A percentile compares a stretch with the other conserved stretches of the same genome.
Conservation (phyloP, 2,329 filamentous ascomycete species). For the Zymoseptoria tritici region DNA sequence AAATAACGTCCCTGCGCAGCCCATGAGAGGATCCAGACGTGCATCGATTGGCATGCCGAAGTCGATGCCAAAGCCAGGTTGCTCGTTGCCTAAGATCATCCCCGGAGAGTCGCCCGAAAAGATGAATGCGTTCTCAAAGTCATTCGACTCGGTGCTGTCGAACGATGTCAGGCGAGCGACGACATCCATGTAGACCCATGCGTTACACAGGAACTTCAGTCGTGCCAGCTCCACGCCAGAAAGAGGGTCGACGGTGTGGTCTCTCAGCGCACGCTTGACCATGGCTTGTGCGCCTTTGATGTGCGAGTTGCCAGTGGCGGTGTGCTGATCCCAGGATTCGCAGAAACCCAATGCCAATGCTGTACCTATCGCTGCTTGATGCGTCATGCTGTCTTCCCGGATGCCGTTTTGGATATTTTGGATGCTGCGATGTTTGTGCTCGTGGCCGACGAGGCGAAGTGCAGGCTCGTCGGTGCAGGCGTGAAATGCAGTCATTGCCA, state of each 20-base stretch:
- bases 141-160: conserved; percentile 49
- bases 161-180: conserved; percentile 60
- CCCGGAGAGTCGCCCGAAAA: conserved; percentile 31
- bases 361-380: conserved; percentile 61
- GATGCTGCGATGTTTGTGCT: conserved; percentile 61
- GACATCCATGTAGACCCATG: conserved; percentile 68
- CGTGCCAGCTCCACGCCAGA: conserved; percentile 44
- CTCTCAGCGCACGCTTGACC: conserved; percentile 51
- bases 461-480: conserved; percentile 50
- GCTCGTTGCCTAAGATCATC: conserved; percentile 12
- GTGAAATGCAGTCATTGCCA: conserved; percentile 63
- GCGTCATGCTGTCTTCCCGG: conserved; percentile 49
- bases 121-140: conserved; percentile 42
- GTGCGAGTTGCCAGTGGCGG: conserved; percentile 61
- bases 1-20: conserved; percentile 60
- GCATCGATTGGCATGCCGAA: conserved; percentile 37
- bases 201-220: conserved; percentile 61
- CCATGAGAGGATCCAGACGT: conserved; percentile 64
- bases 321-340: conserved; percentile 64
- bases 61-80: conserved; percentile 31
- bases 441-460: conserved; percentile 56
- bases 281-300: conserved; percentile 59
- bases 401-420: conserved; percentile 52
- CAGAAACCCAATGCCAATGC: conserved; percentile 61
- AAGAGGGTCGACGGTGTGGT: conserved; percentile 37